These are phyloP conservation scores for Echium plantagineum DNA, from an alignment of 257 asterid species.

Conservation along the genomic window DNA sequence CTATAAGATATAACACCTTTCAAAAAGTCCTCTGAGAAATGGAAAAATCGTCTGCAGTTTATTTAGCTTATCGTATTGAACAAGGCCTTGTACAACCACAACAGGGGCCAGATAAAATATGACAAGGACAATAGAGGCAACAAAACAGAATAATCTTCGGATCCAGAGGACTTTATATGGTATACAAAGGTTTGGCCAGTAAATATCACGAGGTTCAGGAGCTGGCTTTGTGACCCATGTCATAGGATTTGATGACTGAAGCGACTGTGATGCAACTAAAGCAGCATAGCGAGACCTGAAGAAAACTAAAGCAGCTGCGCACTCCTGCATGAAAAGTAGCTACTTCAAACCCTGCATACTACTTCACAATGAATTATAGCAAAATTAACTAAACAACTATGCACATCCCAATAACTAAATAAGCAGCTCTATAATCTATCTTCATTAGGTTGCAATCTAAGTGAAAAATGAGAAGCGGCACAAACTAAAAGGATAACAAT, in stretches of 20 bases:
- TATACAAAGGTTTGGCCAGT: conserved; percentile 71
- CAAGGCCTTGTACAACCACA: conserved; percentile 68
- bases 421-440: neutral
- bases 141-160: conserved; percentile 49
- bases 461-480: no score
- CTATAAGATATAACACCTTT: neutral
- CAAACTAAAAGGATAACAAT: no score
- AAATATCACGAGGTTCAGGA: conserved; percentile 77
- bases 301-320: conserved; percentile 77
- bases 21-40: conserved; percentile 23
- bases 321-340: conserved; percentile 45
- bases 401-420: neutral
- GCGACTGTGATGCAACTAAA: conserved; percentile 61
- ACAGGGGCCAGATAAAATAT: conserved; percentile 74
- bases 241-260: conserved; percentile 71
- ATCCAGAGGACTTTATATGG: conserved; percentile 77
- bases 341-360: neutral
- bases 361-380: neutral
- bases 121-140: conserved; percentile 49
- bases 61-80: conserved; percentile 34
- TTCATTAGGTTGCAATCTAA: neutral
- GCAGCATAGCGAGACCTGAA: conserved; percentile 92
- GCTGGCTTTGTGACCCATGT: conserved; percentile 68
- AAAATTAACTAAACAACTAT: neutral
- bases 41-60: conserved; percentile 56